These are phyloP conservation scores for Mortierella sp. DNA, from an alignment of 371 early-diverging fungal genomes.

Conservation along the genomic window DNA sequence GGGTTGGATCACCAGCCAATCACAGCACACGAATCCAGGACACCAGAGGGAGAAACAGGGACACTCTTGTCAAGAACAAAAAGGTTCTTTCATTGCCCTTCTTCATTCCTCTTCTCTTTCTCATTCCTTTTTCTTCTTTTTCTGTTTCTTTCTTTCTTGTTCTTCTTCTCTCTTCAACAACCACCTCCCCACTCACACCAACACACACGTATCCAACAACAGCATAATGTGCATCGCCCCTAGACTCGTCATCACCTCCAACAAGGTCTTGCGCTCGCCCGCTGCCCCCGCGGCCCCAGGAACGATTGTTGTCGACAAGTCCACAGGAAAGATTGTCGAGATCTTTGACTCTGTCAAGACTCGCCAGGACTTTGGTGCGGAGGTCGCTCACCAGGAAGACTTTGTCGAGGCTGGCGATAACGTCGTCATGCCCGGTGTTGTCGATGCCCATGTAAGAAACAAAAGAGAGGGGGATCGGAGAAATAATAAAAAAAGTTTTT, in stretches of 20 bases:
- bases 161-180: not conserved
- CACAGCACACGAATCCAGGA: not conserved
- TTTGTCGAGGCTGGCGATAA: constrained; percentile 65
- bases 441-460: constrained; percentile 83
- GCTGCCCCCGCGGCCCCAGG: constrained; percentile 58
- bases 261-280: constrained; percentile 62
- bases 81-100: not conserved
- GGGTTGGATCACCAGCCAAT: constrained; percentile 13
- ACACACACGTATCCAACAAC: too few species aligned
- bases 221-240: constrained; percentile 22
- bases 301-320: constrained; percentile 63
- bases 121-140: not conserved
- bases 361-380: constrained; percentile 27
- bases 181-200: constrained; percentile 1
- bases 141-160: not conserved
- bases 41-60: constrained; percentile 10
- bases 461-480: not conserved
- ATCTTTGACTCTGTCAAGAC: constrained; percentile 53
- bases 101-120: constrained; percentile 3
- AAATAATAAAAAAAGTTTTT: not conserved
- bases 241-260: constrained; percentile 50
- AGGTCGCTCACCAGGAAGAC: constrained; percentile 27
- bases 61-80: not conserved
- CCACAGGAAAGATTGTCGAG: constrained; percentile 66
- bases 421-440: constrained; percentile 80